Base-by-base conservation (phyloP, 2,329 filamentous ascomycete genomes). In the Pseudogymnoascus sp. region DNA sequence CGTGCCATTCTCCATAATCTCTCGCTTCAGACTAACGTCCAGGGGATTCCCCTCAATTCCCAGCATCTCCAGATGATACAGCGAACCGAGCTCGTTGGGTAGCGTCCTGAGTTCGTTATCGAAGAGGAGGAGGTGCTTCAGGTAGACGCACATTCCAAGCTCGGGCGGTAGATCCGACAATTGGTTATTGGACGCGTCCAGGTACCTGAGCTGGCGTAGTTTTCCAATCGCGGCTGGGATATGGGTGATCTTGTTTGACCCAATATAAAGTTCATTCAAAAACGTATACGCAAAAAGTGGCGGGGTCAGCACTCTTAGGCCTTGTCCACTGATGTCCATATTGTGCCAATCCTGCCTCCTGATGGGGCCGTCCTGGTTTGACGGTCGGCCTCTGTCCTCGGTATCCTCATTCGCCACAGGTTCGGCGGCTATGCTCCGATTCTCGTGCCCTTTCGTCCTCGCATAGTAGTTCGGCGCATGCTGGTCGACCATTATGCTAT, bases 251-350 rank as follows among this genome's bases (percentile, higher is more conserved):
- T 92, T 92, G 80, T 99, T 99, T 68, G 92, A 93, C 69, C 92
- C 92, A 66, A 99, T 85, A 74, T 96, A 97, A 30, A 99, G 84
- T 75, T 95, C 93, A 67, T 90, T 90, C 62, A 99, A 80, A 74
- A 99, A 97, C 49, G 83, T 83, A 76, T 97, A 99, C 68, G 84
- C 82, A 78, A 97, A 97, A 33, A 99, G 80, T 49, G 89, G 84
- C 7, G 84, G 78, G 0, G 92, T 87, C 33, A 99, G 80, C 64
- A 91, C 90, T 68, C 92, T 88, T 58, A 99, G 80, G 19, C 93
- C 93, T 77, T 97, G 94, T n/a, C 94, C 94, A 69, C 92, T 94
- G 73, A 97, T 88, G 75, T 99, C 94, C 69, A 99, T 81, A 67
- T 92, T 92, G 74, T 91, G 85, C 94, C 94, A 97, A 70, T 92